Base-by-base conservation (phyloP, 495 filamentous ascomycete species). In the Oleoguttula mirabilis region DNA sequence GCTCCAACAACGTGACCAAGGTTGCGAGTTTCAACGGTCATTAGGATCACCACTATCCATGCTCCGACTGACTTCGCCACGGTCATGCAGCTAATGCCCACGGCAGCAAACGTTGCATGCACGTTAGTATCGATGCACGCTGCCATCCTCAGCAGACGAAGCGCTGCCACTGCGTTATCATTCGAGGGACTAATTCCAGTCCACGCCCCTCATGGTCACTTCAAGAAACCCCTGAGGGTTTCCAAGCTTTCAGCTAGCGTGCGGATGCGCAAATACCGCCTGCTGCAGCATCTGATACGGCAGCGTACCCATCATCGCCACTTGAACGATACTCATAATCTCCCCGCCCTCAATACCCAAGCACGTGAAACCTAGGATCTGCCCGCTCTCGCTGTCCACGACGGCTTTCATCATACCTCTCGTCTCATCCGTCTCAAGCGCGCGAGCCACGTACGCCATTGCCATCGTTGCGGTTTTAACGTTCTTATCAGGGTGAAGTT, bases 331-430 rank as follows among this genome's bases (percentile, higher is more conserved):
- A 38, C 57, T 60, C 69, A 71, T 71, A 32, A 73, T 38, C 57
- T 72, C 69, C n/a, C 69, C 70, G 8, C 66, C 70, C 52, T 74
- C 70, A 14, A 64, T 39, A 2, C 68, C 65, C 21, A 74, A 43
- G 50, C 64, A 66, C 0, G 66, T 62, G 52, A 70, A 73, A 2
- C 67, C 67, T 24, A 70, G 56, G 34, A 73, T 70, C 52, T 57
- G 32, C 14, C 59, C 61, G 4, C 46, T 66, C 15, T 66, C 63
- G 3, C 20, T 54, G 36, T 71, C 62, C 8, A 71, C 62, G 6
- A 69, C 58, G 2, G 62, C 69, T 51, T 72, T 73, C 70, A 73
- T 68, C 56, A 70, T 48, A 1, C 69, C 70, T 22, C 66, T 50
- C 21, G 58, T 54, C 56, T 72, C 69, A 38, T 65, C 68, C 25